These are phyloP conservation scores for Sporothrix brunneoviolacea DNA, from an alignment of 2,329 filamentous ascomycete species.

Conservation along the genomic window DNA sequence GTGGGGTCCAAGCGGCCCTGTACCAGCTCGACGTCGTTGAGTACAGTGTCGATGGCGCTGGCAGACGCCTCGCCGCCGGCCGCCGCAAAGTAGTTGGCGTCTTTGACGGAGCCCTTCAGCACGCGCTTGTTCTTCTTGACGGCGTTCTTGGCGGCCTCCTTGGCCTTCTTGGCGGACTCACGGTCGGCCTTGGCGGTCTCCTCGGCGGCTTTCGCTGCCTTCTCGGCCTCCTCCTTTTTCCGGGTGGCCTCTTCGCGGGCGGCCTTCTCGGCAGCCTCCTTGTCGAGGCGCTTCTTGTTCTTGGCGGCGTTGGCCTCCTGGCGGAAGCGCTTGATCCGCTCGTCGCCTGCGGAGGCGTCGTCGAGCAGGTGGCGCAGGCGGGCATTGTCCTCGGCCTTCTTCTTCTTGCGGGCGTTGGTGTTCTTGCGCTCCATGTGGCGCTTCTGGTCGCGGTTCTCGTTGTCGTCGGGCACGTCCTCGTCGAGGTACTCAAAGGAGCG, in stretches of 20 bases:
- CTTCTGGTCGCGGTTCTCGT: conserved; percentile 98
- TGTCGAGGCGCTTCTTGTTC: conserved; percentile 89
- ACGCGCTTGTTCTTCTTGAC: conserved; percentile 99
- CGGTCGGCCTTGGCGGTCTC: conserved; percentile 77
- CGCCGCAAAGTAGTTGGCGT: conserved; percentile 92
- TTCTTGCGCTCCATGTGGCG: conserved; percentile 98
- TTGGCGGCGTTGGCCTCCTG: conserved; percentile 87
- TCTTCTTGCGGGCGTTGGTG: conserved; percentile 94
- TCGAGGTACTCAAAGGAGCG: conserved; percentile 96
- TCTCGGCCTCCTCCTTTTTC: conserved; percentile 77
- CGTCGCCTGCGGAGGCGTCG: conserved; percentile 74
- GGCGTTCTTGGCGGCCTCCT: conserved; percentile 97
- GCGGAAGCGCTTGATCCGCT: conserved; percentile 96
- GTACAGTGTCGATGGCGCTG: conserved; percentile 70
- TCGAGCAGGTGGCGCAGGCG: conserved; percentile 88
- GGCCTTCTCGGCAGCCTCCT: conserved; percentile 85
- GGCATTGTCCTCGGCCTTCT: conserved; percentile 95
- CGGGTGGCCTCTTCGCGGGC: conserved; percentile 77
- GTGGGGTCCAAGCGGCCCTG: conserved; percentile 86
- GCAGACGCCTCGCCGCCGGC: conserved; percentile 63
- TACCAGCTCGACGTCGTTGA: conserved; percentile 79
- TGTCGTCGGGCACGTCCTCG: conserved; percentile 97
- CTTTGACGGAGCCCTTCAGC: conserved; percentile 87
- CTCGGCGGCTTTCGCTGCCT: conserved; percentile 75
- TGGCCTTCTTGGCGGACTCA: conserved; percentile 86